Percentiles rank a stretch among this genome's conserved stretches.
phyloP scores from a whole-genome alignment of 208 protist genomes.

The Tritrichomonas musculus region DNA sequence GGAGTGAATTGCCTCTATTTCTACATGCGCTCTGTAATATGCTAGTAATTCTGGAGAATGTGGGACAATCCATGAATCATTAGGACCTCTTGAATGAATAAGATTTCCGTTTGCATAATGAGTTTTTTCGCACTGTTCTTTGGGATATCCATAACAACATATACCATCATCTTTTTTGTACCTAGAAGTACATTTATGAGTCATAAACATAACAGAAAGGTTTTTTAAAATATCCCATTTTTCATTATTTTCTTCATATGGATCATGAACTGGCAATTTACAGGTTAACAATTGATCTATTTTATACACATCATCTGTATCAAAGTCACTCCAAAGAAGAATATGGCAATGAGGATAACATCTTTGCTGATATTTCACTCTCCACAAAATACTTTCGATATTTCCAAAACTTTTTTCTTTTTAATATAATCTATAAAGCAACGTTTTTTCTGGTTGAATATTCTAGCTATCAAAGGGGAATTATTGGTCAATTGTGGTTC shows the following conservation, averaged over 20 bases:
- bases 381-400: neutral
- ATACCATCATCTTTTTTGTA: neutral
- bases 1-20: neutral
- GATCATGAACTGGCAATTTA: neutral
- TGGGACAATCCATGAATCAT: neutral
- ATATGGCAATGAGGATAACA: neutral
- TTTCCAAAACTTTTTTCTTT: neutral
- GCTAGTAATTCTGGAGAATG: neutral
- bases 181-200: neutral
- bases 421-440: neutral
- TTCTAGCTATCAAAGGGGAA: neutral
- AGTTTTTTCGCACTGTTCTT: neutral
- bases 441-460: neutral
- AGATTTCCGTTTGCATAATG: neutral
- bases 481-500: no score
- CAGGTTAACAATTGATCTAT: neutral
- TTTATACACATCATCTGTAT: neutral
- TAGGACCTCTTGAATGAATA: neutral
- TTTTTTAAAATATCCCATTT: no score
- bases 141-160: neutral
- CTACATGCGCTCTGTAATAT: neutral
- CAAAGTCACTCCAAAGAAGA: no score
- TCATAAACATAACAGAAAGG: neutral
- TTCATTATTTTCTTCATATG: neutral
- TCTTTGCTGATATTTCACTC: neutral